These are phyloP conservation scores for Phytophthora chlamydospora DNA, from an alignment of 352 stramenopile genomes.

Conservation along the genomic window DNA sequence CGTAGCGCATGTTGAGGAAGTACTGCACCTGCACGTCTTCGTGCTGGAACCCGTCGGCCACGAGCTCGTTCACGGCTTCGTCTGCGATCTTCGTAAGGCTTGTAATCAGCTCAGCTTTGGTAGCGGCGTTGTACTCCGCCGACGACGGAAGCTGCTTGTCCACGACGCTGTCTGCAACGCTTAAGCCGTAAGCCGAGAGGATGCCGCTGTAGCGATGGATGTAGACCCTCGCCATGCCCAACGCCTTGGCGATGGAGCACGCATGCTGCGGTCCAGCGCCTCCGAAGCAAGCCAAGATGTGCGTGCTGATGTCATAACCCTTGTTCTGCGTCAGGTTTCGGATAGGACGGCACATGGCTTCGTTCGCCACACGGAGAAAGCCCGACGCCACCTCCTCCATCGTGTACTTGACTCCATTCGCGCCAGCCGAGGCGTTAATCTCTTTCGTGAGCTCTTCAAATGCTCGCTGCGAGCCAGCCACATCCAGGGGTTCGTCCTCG, in stretches of 20 bases:
- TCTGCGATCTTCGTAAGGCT: slow-evolving; percentile 59
- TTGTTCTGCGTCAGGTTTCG: slow-evolving; percentile 99
- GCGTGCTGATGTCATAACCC: slow-evolving; percentile 96
- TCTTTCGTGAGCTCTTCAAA: slow-evolving; percentile 92
- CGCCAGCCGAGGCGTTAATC: slow-evolving; percentile 80
- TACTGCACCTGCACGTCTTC: slow-evolving; percentile 94
- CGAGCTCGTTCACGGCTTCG: slow-evolving; percentile 73
- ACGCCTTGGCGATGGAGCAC: slow-evolving; percentile 95
- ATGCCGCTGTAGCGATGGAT: slow-evolving; percentile 99
- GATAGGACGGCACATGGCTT: slow-evolving; percentile 99
- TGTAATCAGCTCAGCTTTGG: slow-evolving; percentile 55
- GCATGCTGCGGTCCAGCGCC: slow-evolving; percentile 98
- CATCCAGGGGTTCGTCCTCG: slow-evolving; percentile 97
- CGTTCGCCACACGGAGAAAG: slow-evolving; percentile 98
- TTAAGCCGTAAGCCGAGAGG: slow-evolving; percentile 97
- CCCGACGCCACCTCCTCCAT: slow-evolving; percentile 97
- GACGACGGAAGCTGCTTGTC: slow-evolving; percentile 95
- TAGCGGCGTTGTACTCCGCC: slow-evolving; percentile 55
- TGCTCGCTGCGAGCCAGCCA: slow-evolving; percentile 90
- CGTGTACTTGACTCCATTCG: slow-evolving; percentile 71
- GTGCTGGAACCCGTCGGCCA: slow-evolving; percentile 79
- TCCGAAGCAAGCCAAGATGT: slow-evolving; percentile 98
- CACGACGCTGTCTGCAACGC: slow-evolving; percentile 96
- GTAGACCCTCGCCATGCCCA: slow-evolving; percentile 98
- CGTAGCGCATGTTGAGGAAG: slow-evolving; percentile 98